Conservation (phyloP, 176 grass and related monocot species). For the Carex littledalei region DNA sequence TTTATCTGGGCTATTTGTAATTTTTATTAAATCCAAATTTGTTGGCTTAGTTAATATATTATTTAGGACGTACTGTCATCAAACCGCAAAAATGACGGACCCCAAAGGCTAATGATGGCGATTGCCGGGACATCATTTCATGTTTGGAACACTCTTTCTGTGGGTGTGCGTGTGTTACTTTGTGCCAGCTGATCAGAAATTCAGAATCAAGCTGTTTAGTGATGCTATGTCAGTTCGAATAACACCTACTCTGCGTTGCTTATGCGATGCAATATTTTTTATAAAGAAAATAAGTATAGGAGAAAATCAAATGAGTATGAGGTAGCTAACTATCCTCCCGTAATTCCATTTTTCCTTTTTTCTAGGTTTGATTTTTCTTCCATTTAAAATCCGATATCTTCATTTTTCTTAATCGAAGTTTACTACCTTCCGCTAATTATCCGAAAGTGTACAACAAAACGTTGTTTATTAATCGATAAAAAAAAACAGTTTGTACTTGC, state of each 20-base stretch:
- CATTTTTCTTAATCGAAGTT: too few species aligned
- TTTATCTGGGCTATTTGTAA: conserved; percentile 4
- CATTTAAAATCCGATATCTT: too few species aligned
- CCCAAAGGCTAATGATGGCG: background rate
- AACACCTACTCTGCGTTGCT: background rate
- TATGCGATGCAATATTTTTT: background rate
- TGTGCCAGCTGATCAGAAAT: background rate
- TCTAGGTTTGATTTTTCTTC: too few species aligned
- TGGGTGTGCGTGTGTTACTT: background rate
- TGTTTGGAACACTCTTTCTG: background rate
- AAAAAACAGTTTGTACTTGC: too few species aligned
- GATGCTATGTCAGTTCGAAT: background rate
- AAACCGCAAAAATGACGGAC: background rate
- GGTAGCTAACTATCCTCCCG: too few species aligned
- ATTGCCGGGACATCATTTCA: background rate
- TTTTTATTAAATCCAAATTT: background rate
- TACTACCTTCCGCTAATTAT: too few species aligned
- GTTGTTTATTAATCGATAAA: too few species aligned
- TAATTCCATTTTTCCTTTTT: too few species aligned
- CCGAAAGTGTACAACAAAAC: too few species aligned
- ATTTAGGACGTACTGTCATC: background rate
- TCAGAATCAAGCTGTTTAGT: background rate
- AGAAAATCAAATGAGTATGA: too few species aligned
- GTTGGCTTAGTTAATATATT: background rate
- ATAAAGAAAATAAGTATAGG: background rate